Evolutionary conservation across 495 filamentous ascomycete species (phyloP).

Genomic region (Penicillium atrosanguineum): DNA sequence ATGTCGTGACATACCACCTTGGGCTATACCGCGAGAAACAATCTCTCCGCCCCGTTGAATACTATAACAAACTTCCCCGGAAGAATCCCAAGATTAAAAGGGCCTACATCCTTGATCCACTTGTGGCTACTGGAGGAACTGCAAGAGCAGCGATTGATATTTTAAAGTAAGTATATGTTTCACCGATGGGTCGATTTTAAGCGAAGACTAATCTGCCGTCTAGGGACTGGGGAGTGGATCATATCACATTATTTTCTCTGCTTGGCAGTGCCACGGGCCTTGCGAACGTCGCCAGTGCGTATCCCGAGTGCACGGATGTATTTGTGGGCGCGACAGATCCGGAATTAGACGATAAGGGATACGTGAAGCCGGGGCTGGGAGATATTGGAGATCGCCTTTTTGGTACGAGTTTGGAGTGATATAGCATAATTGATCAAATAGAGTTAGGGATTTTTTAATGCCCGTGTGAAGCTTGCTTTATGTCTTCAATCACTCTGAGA

Average conservation of each 20-base stretch:
- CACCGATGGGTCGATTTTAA: neutral
- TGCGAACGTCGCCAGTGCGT: conserved; percentile 61
- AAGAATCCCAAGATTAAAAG: conserved; percentile 45
- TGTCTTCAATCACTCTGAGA: neutral
- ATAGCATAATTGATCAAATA: neutral
- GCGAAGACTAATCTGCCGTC: neutral
- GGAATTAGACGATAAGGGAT: conserved; percentile 66
- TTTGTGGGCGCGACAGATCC: conserved; percentile 76
- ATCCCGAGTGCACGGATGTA: conserved; percentile 67
- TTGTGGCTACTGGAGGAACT: conserved; percentile 89
- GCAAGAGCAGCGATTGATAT: conserved; percentile 81
- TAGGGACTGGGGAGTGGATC: conserved; percentile 77
- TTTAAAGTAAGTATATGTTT: conserved; percentile 41
- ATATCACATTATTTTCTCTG: conserved; percentile 69
- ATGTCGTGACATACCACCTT: conserved; percentile 66
- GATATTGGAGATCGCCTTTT: conserved; percentile 89
- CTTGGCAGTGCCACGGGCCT: conserved; percentile 68
- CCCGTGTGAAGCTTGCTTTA: neutral
- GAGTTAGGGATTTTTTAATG: neutral
- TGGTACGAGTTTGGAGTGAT: conserved; percentile 50
- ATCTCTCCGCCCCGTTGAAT: conserved; percentile 82
- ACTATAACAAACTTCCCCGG: conserved; percentile 88
- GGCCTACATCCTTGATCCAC: conserved; percentile 79
- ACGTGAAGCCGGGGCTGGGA: conserved; percentile 81
- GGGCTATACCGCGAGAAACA: conserved; percentile 82